Evolutionary conservation across 2,329 filamentous ascomycete genomes (phyloP), one percentile per base, ranked within the genome.

Genomic region (Stemphylium beticola): DNA sequence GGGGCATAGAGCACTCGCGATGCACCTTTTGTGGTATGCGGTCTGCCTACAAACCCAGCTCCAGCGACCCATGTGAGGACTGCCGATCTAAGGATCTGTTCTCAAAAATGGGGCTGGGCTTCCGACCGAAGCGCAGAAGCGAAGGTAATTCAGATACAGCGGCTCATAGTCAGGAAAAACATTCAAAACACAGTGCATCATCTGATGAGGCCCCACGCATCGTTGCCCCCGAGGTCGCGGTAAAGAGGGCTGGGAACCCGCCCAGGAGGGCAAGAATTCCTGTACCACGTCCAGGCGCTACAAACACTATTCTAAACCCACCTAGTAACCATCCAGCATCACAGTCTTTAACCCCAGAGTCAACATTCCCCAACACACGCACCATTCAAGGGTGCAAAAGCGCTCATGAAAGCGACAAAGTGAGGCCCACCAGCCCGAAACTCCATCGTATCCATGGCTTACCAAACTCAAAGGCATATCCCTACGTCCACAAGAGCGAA

Each of bases 401-500:
- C 12, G 36, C 22, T 50, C 36, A 22, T 9, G 26, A 33, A 22
- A 11, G 7, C 2, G 24, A 31, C 7, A 22, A 40, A 20, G 42
- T 38, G 18, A 55, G 52, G 40, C 49, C 60, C 17, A 44, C 34
- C 3, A 62, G 52, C 17, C 68, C 65, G 6, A 66, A 59, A 42
- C 36, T 72, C 4, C 65, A 72, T 42, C 53, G 64, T 31, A 26
- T 69, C 9, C 60, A 56, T 44, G 54, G 54, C 26, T 47, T 68
- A 29, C 55, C 63, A 4, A 33, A 50, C 20, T 45, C 63, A 12
- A 56, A 64, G 18, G 45, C 58, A 8, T 54, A 66, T 34, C 67
- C 68, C 0, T 72, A 67, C 31, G 54, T 69, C 1, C 64, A 63
- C 15, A 60, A 53, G 24, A 49, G 45, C 14, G 67, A 71, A 41